Conservation (phyloP, 768 basidiomycete species). For the Dioszegia crocea region DNA sequence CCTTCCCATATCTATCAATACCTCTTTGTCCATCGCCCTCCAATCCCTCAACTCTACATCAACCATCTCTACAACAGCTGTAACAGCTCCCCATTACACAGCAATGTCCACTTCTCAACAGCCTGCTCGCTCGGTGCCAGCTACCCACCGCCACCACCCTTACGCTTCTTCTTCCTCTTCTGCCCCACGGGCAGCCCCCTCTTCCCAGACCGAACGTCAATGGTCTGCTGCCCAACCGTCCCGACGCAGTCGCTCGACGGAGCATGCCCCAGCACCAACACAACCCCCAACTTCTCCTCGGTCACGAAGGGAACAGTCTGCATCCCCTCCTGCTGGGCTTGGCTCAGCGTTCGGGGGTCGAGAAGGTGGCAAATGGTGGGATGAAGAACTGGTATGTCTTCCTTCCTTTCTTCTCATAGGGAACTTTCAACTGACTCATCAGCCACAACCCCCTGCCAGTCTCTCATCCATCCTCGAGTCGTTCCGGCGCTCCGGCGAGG, state of each 20-base stretch:
- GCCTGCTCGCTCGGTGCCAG: constrained; percentile 6
- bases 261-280: constrained; percentile 6
- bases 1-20: neutral
- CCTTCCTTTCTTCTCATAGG: neutral
- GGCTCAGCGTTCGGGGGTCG: constrained; percentile 34
- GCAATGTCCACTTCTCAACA: constrained; percentile 7
- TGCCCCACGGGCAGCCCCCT: neutral
- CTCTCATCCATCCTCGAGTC: constrained; percentile 81
- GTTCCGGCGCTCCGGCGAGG: constrained; percentile 78
- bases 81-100: neutral
- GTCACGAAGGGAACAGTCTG: constrained; percentile 32
- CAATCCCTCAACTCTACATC: neutral
- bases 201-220: neutral
- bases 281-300: constrained; percentile 34
- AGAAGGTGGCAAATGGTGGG: constrained; percentile 43
- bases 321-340: constrained; percentile 28
- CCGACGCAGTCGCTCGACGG: neutral
- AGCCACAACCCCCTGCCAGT: constrained; percentile 66
- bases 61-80: neutral
- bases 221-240: neutral
- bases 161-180: constrained; percentile 17
- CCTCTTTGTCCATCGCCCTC: neutral
- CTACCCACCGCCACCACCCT: constrained; percentile 30
- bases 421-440: neutral
- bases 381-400: constrained; percentile 40